phyloP scores from a whole-genome alignment of 306 rosid genomes.

The Cajanus cajan region DNA sequence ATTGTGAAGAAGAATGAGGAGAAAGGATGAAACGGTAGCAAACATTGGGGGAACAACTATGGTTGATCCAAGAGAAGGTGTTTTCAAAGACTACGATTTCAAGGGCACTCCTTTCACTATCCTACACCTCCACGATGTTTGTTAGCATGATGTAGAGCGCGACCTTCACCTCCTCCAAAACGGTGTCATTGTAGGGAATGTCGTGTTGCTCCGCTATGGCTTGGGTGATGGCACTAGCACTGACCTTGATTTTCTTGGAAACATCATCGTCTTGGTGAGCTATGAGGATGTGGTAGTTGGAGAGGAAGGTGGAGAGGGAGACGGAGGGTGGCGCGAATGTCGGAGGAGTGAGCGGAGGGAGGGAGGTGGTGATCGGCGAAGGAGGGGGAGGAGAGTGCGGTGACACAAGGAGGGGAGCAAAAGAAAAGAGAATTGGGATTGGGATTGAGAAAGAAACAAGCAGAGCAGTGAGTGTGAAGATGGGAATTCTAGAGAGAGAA shows the following conservation, averaged over 20 bases:
- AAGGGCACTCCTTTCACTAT: slow-evolving; percentile 42
- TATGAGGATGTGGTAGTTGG: slow-evolving; percentile 45
- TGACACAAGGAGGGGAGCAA: slow-evolving; percentile 52
- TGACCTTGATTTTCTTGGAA: slow-evolving; percentile 25
- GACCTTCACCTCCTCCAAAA: slow-evolving; percentile 48
- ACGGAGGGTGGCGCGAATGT: slow-evolving; percentile 68
- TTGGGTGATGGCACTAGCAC: slow-evolving; percentile 47
- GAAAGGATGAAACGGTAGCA: slow-evolving; percentile 46
- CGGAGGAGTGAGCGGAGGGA: slow-evolving; percentile 39
- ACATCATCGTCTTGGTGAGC: background rate
- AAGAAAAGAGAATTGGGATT: slow-evolving; percentile 3
- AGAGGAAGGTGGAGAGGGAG: slow-evolving; percentile 48
- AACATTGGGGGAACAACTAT: slow-evolving; percentile 81
- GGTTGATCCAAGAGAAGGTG: slow-evolving; percentile 75
- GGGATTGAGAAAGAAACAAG: slow-evolving; percentile 54
- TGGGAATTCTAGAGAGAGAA: slow-evolving; percentile 52
- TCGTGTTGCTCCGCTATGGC: slow-evolving; percentile 34
- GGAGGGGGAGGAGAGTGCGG: slow-evolving; percentile 38
- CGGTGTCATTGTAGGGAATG: slow-evolving; percentile 6
- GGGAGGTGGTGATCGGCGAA: slow-evolving; percentile 45
- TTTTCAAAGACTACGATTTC: slow-evolving; percentile 60
- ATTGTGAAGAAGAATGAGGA: slow-evolving; percentile 16
- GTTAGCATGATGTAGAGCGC: slow-evolving; percentile 64
- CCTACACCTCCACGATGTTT: slow-evolving; percentile 85
- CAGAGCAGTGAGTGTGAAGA: slow-evolving; percentile 58